Evolutionary conservation across 2,329 filamentous ascomycete genomes (phyloP).

Genomic region (Alternaria rosae): DNA sequence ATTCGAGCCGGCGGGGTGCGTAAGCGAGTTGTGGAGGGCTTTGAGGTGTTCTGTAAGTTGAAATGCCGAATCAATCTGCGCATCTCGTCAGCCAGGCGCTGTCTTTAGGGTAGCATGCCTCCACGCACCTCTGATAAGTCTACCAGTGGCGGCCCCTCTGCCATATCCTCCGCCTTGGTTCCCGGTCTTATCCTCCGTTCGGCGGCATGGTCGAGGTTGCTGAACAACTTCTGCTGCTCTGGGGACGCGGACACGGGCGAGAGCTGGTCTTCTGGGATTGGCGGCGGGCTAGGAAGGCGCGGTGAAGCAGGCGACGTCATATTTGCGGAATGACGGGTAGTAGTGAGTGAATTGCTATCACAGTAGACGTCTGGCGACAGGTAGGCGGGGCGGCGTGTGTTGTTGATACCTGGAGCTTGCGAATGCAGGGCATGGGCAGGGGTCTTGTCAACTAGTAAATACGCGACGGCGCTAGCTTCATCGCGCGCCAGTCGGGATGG

Average conservation of each 20-base stretch:
- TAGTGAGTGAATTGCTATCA: not conserved
- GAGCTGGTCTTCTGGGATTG: slow-evolving; percentile 92
- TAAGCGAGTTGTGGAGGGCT: slow-evolving; percentile 85
- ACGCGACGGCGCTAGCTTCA: slow-evolving; percentile 11
- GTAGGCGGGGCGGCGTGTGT: slow-evolving; percentile 14
- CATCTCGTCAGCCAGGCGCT: slow-evolving; percentile 25
- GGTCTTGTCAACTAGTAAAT: slow-evolving; percentile 1
- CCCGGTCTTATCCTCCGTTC: slow-evolving; percentile 89
- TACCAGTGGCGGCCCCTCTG: slow-evolving; percentile 85
- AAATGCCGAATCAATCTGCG: slow-evolving; percentile 92
- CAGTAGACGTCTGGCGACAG: not conserved
- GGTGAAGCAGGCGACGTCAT: slow-evolving; percentile 67
- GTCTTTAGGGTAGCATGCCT: not conserved
- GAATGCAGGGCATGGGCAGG: slow-evolving; percentile 28
- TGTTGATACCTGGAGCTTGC: slow-evolving; percentile 23
- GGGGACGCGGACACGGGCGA: slow-evolving; percentile 72
- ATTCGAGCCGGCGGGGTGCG: slow-evolving; percentile 62
- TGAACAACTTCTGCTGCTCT: slow-evolving; percentile 62
- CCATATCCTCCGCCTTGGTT: slow-evolving; percentile 92
- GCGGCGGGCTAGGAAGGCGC: slow-evolving; percentile 91
- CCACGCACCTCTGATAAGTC: slow-evolving; percentile 79
- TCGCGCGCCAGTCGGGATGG: not conserved
- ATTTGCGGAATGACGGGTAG: not conserved
- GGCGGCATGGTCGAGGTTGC: slow-evolving; percentile 73
- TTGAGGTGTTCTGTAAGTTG: slow-evolving; percentile 97